Base-by-base conservation (phyloP, 23 red algal genomes). In the Gracilaria gracilis region DNA sequence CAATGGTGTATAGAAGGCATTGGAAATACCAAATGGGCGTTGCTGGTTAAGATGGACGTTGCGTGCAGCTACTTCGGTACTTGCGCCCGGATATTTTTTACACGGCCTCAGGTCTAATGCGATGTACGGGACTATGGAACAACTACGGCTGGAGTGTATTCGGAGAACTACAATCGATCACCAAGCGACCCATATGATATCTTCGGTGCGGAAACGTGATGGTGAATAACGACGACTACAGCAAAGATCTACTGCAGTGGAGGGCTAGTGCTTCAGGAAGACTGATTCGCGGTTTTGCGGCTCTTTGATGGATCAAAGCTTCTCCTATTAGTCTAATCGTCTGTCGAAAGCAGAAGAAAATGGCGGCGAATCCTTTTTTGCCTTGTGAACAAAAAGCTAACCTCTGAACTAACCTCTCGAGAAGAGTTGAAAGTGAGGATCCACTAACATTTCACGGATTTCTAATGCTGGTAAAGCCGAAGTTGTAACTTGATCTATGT, bases 91-190 rank as follows among this genome's bases (percentile, higher is more conserved):
- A 6, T 92, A 84, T 32, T 36, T 92, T 5, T 27, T 84, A 16
- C 79, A 92, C 65, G 89, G 89, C 3, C 79, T 92, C 62, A 92
- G 84, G 79, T 84, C 89, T 20, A 79, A 92, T 76, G 89, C 89
- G 32, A 84, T 71, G 46, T 82, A 11, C 31, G 47, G 31, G 14
- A 92, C 89, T 46, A 73, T 92, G 67, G 48, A 59, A 29, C 89
- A 84, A 57, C 46, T 92, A 19, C 79, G 89, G 29, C 42, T 61
- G 7, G 89, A 92, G 36, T 84, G 89, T 64, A 92, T 92, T 66
- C 89, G 78, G 9, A 57, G 89, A 50, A 44, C 72, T 8, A 50
- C 72, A 13, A 49, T 31, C 0, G 72, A 48, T 4, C 6, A 50
- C 2, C 72, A 77, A 31, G 17, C 72, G 23, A 0, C 72, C 2